These are phyloP conservation scores for Fusarium avenaceum DNA, from an alignment of 2,329 filamentous ascomycete species.

Conservation along the genomic window DNA sequence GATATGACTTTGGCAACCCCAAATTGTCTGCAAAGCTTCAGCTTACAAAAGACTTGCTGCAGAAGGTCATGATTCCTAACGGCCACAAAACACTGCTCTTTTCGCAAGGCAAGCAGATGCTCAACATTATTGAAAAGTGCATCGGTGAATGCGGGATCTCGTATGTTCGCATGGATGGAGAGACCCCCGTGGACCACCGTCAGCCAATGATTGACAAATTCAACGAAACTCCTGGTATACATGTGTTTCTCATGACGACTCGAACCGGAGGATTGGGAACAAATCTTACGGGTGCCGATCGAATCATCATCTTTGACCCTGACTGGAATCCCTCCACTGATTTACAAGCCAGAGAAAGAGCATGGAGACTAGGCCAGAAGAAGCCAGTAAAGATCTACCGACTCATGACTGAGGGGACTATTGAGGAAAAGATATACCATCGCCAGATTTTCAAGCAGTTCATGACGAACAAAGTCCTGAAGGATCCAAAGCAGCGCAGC, in stretches of 20 bases:
- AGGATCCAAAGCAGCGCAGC: slow-evolving; percentile 92
- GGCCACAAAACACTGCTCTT: slow-evolving; percentile 96
- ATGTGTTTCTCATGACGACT: slow-evolving; percentile 94
- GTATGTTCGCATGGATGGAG: slow-evolving; percentile 93
- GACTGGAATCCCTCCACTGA: slow-evolving; percentile 99
- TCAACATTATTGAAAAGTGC: slow-evolving; percentile 91
- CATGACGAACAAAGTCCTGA: slow-evolving; percentile 94
- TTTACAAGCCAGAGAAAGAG: slow-evolving; percentile 92
- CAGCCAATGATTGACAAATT: slow-evolving; percentile 93
- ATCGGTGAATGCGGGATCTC: slow-evolving; percentile 77
- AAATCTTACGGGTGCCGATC: slow-evolving; percentile 93
- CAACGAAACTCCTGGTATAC: slow-evolving; percentile 82
- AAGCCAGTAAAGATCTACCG: slow-evolving; percentile 96
- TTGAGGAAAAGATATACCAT: slow-evolving; percentile 99
- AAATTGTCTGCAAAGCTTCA: slow-evolving; percentile 95
- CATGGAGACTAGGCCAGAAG: slow-evolving; percentile 96
- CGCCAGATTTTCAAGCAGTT: slow-evolving; percentile 99
- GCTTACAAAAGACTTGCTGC: slow-evolving; percentile 87
- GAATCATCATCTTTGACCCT: slow-evolving; percentile 98
- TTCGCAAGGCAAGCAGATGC: slow-evolving; percentile 93
- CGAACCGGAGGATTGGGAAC: slow-evolving; percentile 95
- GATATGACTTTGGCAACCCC: slow-evolving; percentile 82
- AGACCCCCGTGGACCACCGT: slow-evolving; percentile 88
- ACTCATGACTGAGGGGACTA: slow-evolving; percentile 97
- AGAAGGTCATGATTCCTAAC: slow-evolving; percentile 84